These are phyloP conservation scores for Penicillium oxalicum DNA, from an alignment of 2,329 filamentous ascomycete genomes.

Conservation along the genomic window DNA sequence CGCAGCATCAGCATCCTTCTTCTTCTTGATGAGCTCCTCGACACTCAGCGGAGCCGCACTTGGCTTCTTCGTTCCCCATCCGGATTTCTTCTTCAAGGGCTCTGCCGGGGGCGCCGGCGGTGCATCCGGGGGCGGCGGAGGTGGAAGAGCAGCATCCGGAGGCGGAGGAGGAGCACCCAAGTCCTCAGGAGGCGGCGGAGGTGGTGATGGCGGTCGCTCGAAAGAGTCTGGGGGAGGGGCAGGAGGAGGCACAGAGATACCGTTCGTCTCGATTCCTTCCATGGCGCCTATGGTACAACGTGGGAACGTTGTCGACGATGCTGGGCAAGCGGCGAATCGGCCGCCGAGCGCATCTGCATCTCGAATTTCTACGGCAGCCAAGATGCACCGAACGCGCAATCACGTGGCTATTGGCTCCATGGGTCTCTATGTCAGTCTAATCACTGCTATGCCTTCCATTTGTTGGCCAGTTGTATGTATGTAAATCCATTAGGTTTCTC, in stretches of 20 bases:
- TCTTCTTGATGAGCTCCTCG: conserved; percentile 77
- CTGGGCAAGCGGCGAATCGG: conserved; percentile 5
- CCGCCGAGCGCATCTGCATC: conserved; percentile 11
- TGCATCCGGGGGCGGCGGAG: conserved; percentile 39
- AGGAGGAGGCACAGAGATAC: conserved; percentile 20
- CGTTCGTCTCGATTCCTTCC: conserved; percentile 31
- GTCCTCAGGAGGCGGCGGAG: conserved; percentile 37
- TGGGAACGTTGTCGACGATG: background rate
- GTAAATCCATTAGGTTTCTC: too few relatives aligned
- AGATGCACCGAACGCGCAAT: conserved; percentile 14
- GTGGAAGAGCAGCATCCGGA: conserved; percentile 32
- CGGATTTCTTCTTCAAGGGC: conserved; percentile 46
- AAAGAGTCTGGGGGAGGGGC: conserved; percentile 34
- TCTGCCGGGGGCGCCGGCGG: conserved; percentile 40
- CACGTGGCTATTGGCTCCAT: conserved; percentile 17
- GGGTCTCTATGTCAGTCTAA: too few relatives aligned
- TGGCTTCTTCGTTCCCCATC: conserved; percentile 45
- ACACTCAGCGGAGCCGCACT: conserved; percentile 61
- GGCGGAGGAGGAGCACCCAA: conserved; percentile 40
- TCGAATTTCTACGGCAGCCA: conserved; percentile 27
- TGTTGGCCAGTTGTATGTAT: too few relatives aligned
- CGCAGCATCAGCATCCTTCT: conserved; percentile 77
- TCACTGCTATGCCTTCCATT: too few relatives aligned
- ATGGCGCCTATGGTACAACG: conserved; percentile 18
- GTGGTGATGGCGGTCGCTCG: conserved; percentile 36